Percentiles rank a stretch among this genome's conserved stretches.
Conservation (phyloP, 805 yeast genomes). For the Candida boleticola region DNA sequence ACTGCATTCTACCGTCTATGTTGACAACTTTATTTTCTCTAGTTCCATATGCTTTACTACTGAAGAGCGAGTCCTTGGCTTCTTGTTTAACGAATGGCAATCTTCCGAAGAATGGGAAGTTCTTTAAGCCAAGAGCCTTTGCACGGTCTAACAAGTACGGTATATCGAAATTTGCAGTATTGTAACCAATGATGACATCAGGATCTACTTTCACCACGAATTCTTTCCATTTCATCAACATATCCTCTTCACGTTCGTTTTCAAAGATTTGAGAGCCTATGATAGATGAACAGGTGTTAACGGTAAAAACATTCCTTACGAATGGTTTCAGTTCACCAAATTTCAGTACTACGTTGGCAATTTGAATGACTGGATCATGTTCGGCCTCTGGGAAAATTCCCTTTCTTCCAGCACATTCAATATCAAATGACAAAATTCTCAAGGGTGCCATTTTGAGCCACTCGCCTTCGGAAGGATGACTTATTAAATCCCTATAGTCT, state of each 20-base stretch:
- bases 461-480: constrained; percentile 90
- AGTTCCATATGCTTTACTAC: constrained; percentile 95
- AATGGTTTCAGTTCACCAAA: constrained; percentile 87
- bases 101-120: constrained; percentile 88
- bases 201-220: constrained; percentile 86
- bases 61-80: constrained; percentile 75
- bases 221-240: constrained; percentile 84
- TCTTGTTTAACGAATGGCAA: constrained; percentile 67
- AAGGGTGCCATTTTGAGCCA: constrained; percentile 93
- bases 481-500: constrained; percentile 61
- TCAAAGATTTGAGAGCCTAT: constrained; percentile 90
- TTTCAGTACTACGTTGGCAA: constrained; percentile 87
- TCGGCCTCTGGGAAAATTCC: constrained; percentile 96
- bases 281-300: constrained; percentile 86
- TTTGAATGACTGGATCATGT: constrained; percentile 92
- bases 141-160: constrained; percentile 93
- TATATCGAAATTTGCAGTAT: constrained; percentile 89
- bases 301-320: constrained; percentile 91
- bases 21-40: constrained; percentile 88
- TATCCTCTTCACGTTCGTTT: constrained; percentile 70
- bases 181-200: constrained; percentile 95
- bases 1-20: constrained; percentile 93
- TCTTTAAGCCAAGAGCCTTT: constrained; percentile 56
- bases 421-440: constrained; percentile 91
- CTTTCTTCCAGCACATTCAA: constrained; percentile 97